Evolutionary conservation across 1,284 basidiomycete species (phyloP), one percentile per base, ranked within the genome.

Genomic region (Afroboletus lepidellus): DNA sequence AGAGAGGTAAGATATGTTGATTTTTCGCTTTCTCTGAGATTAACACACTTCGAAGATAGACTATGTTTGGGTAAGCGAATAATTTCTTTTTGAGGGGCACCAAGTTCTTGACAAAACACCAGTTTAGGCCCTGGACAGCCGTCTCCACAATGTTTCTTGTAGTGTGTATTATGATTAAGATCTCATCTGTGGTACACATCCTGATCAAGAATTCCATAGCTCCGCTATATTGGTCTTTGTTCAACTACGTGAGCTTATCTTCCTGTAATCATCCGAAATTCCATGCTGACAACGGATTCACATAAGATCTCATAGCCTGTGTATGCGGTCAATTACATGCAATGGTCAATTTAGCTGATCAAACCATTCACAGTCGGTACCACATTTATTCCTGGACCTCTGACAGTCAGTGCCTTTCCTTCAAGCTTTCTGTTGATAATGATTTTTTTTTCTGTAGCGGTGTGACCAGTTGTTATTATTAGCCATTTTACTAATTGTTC

Each of bases 71-170:
- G 55, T 61, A 29, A 34, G 36, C n/a, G 23, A 1, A 2, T 0
- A 13, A 8, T 3, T 16, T 27, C 9, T 20, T 12, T 27, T 20
- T 8, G 4, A 7, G 15, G 12, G 8, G 30, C 5, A 25, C 12
- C 0, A 9, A 1, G 3, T 24, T 0, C 1, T 20, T 53, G 12
- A 60, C 20, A 11, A 1, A 4, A 6, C 5, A 5, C 6, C 7
- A 60, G 59, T 2, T 15, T 9, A 57, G 16, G 25, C 25, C 38
- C 1, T 60, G 58, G 59, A 50, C 41, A 8, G 47, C 38, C 32
- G 45, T 59, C 6, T 56, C 59, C 2, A 47, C 34, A 9, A n/a
- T 60, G 3, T 60, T 46, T 21, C 8, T 58, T 23, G 8, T 60
- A 1, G 59, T 61, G 7, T 1, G 59, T 33, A 39, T 9, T 0